A percentile compares a stretch with the other conserved stretches of the same genome.
These are phyloP conservation scores for Thermoascus crustaceus DNA, from an alignment of 2,329 filamentous ascomycete genomes.

Conservation along the genomic window DNA sequence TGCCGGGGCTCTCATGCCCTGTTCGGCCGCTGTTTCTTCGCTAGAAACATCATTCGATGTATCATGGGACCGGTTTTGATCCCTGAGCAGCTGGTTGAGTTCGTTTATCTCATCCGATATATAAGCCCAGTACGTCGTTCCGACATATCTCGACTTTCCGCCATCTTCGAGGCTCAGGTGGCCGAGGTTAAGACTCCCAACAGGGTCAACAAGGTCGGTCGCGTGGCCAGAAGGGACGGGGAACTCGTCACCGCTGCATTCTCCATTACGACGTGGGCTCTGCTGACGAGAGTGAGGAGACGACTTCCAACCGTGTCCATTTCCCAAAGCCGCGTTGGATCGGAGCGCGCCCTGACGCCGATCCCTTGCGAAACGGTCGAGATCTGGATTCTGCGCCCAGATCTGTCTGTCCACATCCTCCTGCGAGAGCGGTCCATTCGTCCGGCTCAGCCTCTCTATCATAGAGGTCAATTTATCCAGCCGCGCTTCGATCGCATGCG, in stretches of 20 bases:
- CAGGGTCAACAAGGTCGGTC: slow-evolving; percentile 35
- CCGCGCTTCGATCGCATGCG: slow-evolving; percentile 35
- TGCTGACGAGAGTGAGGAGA: slow-evolving; percentile 15
- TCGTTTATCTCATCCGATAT: slow-evolving; percentile 39
- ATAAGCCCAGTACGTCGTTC: slow-evolving; percentile 40
- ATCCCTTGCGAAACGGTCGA: slow-evolving; percentile 13
- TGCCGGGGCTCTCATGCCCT: slow-evolving; percentile 8
- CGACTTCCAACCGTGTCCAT: slow-evolving; percentile 10
- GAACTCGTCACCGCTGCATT: slow-evolving; percentile 33
- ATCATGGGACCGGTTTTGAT: slow-evolving; percentile 32
- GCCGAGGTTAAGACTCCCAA: slow-evolving; percentile 33
- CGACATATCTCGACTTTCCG: slow-evolving; percentile 37
- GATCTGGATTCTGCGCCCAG: slow-evolving; percentile 9
- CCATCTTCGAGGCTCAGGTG: slow-evolving; percentile 38
- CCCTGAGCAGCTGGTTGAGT: slow-evolving; percentile 35
- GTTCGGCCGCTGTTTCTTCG: slow-evolving; percentile 17
- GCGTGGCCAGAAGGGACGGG: slow-evolving; percentile 34
- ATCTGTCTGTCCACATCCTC: slow-evolving; percentile 17
- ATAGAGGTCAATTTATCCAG: slow-evolving; percentile 37
- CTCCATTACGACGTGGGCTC: slow-evolving; percentile 27
- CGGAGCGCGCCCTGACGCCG: slow-evolving; percentile 7
- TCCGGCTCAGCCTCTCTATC: slow-evolving; percentile 36
- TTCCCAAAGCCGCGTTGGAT: neutral
- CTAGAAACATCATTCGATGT: slow-evolving; percentile 13
- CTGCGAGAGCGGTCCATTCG: slow-evolving; percentile 17